Percentiles rank a stretch among this genome's conserved stretches.
These are phyloP conservation scores for Ophiosphaerella narmari DNA, from an alignment of 2,329 filamentous ascomycete genomes.

Conservation along the genomic window DNA sequence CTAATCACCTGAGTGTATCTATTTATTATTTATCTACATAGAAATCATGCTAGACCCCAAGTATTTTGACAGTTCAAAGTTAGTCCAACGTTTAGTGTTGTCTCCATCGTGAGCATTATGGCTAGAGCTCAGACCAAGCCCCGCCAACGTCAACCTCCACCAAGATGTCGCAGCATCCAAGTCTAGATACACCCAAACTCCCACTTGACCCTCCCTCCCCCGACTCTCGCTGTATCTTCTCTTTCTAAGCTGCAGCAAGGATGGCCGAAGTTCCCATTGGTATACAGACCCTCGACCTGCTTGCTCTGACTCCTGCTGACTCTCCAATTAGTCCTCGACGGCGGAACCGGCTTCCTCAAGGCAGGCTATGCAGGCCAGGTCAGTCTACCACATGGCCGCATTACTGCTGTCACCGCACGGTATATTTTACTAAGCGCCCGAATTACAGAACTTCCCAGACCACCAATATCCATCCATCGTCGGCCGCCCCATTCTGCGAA, in stretches of 20 bases:
- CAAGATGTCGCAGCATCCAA: conserved; percentile 4
- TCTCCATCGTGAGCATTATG: not conserved
- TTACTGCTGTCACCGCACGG: not conserved
- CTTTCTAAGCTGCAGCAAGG: conserved; percentile 25
- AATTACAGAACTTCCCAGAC: conserved; percentile 88
- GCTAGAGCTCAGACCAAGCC: conserved; percentile 28
- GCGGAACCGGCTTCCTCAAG: conserved; percentile 99
- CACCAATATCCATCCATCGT: conserved; percentile 98
- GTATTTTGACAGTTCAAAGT: too few species aligned
- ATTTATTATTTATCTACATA: too few species aligned
- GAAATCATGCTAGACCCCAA: too few species aligned
- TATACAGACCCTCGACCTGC: conserved; percentile 31
- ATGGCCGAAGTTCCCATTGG: conserved; percentile 58
- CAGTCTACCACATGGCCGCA: conserved; percentile 32
- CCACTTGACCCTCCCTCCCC: conserved; percentile 12
- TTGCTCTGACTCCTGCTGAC: conserved; percentile 33
- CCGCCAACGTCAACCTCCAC: conserved; percentile 38
- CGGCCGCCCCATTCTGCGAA: conserved; percentile 93
- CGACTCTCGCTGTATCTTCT: conserved; percentile 9
- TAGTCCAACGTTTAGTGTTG: too few species aligned
- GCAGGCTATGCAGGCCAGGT: conserved; percentile 95
- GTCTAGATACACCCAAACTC: too few species aligned
- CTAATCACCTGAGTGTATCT: too few species aligned
- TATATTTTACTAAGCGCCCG: conserved; percentile 9
- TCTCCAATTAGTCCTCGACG: conserved; percentile 81